Base-by-base conservation (phyloP, 2,329 filamentous ascomycete species). In the Dryadomyces quercivorus region DNA sequence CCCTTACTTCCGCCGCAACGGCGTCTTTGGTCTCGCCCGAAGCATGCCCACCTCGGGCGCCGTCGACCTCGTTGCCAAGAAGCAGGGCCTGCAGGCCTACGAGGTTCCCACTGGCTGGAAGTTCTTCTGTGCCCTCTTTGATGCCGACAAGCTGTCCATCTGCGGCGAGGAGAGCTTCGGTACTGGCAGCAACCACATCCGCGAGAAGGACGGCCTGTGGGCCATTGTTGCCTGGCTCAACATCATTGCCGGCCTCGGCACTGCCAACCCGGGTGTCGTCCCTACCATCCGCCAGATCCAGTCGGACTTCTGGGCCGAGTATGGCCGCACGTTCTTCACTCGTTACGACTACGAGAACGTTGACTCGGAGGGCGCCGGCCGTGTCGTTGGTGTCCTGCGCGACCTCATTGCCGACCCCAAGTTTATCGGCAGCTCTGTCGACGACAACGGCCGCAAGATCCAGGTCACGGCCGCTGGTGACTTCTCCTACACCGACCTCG, bases 51-150 rank as follows among this genome's bases (percentile, higher is more conserved):
- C 93, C 6, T 95, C 89, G 13, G 90, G 89, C 45, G 93, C 93
- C 21, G 88, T 98, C 53, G 93, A 98, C 68, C 84, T 95, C 16
- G 93, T 98, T 44, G 93, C 93, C 62, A 88, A 95, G 80, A 90
- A 89, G 65, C 92, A 96, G 75, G 87, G 87, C 40, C 80, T 98
- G 45, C 76, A 88, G 73, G 86, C 82, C 72, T 98, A 98, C 73
- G 93, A 98, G 72, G 93, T 98, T 1, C 93, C 93, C 42, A 98
- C 93, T 1, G 93, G 93, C 64, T 98, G 93, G 93, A 96, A 96
- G 72, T 96, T 96, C 79, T 96, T 96, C 83, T 96, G 91, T 67
- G 89, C 90, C 63, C 80, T 96, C 56, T 95, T 96, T 65, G 91
- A 96, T 66, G 86, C 88, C 61, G 77, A 95, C 73, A 95, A 95